Conservation (phyloP, 495 filamentous ascomycete genomes). For the Aspergillus sclerotioniger region DNA sequence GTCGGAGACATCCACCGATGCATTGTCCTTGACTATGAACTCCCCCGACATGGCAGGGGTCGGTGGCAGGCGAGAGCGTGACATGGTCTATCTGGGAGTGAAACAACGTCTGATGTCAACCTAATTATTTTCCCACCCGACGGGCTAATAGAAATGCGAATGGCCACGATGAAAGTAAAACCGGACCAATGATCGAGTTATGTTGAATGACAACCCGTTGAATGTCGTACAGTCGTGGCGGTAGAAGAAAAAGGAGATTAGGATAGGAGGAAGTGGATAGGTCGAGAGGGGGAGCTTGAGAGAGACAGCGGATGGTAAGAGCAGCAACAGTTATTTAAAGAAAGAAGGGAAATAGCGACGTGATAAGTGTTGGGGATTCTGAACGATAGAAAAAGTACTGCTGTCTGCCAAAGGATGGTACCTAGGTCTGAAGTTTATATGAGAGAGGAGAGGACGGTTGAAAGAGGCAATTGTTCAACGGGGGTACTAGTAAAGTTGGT, state of each 20-base stretch:
- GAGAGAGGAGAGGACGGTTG: background rate
- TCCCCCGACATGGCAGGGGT: slow-evolving; percentile 85
- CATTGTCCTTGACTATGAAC: slow-evolving; percentile 72
- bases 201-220: slow-evolving; percentile 2
- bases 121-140: background rate
- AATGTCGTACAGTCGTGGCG: slow-evolving; percentile 1
- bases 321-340: background rate
- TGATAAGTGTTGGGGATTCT: background rate
- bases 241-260: background rate
- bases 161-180: background rate
- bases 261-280: slow-evolving; percentile 1
- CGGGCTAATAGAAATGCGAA: background rate
- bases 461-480: background rate
- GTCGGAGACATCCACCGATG: slow-evolving; percentile 51
- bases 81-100: slow-evolving; percentile 52
- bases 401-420: background rate
- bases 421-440: background rate
- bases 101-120: background rate
- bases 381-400: background rate
- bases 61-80: slow-evolving; percentile 67
- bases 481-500: background rate
- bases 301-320: background rate
- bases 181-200: background rate
- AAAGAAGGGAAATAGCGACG: background rate
- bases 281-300: background rate